Base-by-base conservation (phyloP, 768 basidiomycete species). In the Boletus rufocinnamomeus region DNA sequence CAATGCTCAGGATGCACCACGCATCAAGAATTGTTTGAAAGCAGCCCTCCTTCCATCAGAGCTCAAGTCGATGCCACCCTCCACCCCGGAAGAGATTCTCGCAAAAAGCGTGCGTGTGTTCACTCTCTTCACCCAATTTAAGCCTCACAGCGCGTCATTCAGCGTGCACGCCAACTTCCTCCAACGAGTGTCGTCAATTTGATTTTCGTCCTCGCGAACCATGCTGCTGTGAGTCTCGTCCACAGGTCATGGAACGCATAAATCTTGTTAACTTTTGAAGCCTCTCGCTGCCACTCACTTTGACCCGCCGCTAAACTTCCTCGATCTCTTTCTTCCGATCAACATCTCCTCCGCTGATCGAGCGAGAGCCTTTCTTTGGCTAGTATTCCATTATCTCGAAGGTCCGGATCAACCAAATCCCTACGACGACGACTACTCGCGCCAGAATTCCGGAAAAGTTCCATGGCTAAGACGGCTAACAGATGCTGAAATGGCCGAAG, bases 11-110 rank as follows among this genome's bases (percentile, higher is more conserved):
- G 93, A 95, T 71, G 93, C 93, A 41, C 93, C 93, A 23, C 84
- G 93, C 59, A 91, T 95, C 73, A 95, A 95, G 74, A 92, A 92
- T 62, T 89, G 89, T 70, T 79, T 95, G 51, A 95, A 94, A 69
- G 91, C 88, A 40, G 88, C 88, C 35, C 76, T 88, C 25, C 79
- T 93, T 34, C 82, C 88, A 41, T 81, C 81, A 52, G 93, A 95
- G 68, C 75, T 80, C 61, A 86, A 82, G 69, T 76, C 77, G 2
- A 76, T 83, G 45, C 84, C 85, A 43, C 90, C 91, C 14, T 84
- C 87, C 23, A 87, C 84, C 3, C 89, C 92, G 2, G 83, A 83
- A 30, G 91, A 92, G 64, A 84, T 95, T 52, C 75, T 90, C 50
- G 78, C 77, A 52, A 87, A 83, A 75, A 78, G 76, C 50, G 91